Evolutionary conservation across 345 rosid species (phyloP), one percentile per base, ranked within the genome.

Genomic region (Aquilaria malaccensis): DNA sequence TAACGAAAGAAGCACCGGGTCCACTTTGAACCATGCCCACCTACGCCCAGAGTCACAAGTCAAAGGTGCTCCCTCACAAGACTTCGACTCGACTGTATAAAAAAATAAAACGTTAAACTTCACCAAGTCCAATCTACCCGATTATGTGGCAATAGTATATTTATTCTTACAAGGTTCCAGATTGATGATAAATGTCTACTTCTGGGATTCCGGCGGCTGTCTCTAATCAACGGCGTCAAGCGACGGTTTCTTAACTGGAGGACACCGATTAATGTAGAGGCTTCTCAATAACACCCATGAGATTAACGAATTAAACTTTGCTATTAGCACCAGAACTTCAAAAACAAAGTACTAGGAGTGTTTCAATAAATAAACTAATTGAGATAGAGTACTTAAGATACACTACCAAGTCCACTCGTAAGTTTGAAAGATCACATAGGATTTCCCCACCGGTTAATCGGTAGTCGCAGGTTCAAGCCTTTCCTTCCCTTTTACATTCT

Each of bases 41-140:
- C 76, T 68, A 77, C 73, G 66, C 73, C 55, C 29, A 68, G 75
- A 67, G 70, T 78, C 37, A 65, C 50, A 73, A 79, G 75, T 73
- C 76, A 75, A 72, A 70, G 48, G 45, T 33, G 69, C 78, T 37
- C 43, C 43, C 7, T 9, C 43, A 37, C 43, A 37, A 37, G 43
- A 75, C 4, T 54, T 61, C 50, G 49, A 45, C 56, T 50, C 22
- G 22, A 22, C 22, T 22, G 22, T 22, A 22, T 22, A 22, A 22
- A 22, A 22, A 22, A 22, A 22, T 22, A 69, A 14, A 68, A 65
- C 5, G 52, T 71, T 78, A 76, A 69, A 62, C 9, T 55, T 69
- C 67, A 66, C 71, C 76, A 67, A 63, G n/a, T 67, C 33, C 15
- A 5, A 13, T 31, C 37, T 12, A 11, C 31, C 3, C 2, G 9